Conservation (phyloP, 108 stramenopile species). For the Stephanodiscus triporus region DNA sequence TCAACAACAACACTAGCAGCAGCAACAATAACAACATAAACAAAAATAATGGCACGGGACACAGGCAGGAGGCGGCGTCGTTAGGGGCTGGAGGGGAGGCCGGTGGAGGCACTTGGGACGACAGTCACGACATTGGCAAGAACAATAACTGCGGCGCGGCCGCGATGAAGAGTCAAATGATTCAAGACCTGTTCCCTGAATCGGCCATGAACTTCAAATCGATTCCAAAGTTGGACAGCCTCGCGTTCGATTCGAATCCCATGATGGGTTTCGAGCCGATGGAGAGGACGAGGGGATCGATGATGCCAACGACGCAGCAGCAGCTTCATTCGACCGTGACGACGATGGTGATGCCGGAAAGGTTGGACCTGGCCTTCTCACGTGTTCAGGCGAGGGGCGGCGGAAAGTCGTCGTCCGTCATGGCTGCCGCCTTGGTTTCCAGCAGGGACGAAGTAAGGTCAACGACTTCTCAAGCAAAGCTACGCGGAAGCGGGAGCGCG, state of each 20-base stretch:
- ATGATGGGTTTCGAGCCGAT: slow-evolving; percentile 19
- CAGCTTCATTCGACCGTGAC: not conserved
- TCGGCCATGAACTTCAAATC: slow-evolving; percentile 31
- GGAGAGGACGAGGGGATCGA: slow-evolving; percentile 13
- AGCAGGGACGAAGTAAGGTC: not conserved
- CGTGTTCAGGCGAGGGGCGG: not conserved
- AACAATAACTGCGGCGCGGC: not conserved
- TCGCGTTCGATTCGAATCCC: slow-evolving; percentile 23
- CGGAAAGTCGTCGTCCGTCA: not conserved
- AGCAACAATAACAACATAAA: slow-evolving; percentile 9
- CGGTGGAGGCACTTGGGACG: not conserved
- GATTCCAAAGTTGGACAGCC: slow-evolving; percentile 4
- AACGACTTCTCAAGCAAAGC: not conserved
- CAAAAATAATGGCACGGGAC: not conserved
- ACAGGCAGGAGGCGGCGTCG: not conserved
- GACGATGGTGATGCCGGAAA: not conserved
- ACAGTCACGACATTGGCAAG: not conserved
- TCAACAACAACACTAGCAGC: not conserved
- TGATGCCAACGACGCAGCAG: slow-evolving; percentile 10
- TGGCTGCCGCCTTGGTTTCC: not conserved
- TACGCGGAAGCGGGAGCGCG: not conserved
- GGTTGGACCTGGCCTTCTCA: slow-evolving; percentile 12
- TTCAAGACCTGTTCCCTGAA: slow-evolving; percentile 23
- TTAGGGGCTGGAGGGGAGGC: not conserved
- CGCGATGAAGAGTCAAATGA: slow-evolving; percentile 9